Evolutionary conservation across 306 rosid genomes (phyloP).

Genomic region (Lagenaria siceraria): DNA sequence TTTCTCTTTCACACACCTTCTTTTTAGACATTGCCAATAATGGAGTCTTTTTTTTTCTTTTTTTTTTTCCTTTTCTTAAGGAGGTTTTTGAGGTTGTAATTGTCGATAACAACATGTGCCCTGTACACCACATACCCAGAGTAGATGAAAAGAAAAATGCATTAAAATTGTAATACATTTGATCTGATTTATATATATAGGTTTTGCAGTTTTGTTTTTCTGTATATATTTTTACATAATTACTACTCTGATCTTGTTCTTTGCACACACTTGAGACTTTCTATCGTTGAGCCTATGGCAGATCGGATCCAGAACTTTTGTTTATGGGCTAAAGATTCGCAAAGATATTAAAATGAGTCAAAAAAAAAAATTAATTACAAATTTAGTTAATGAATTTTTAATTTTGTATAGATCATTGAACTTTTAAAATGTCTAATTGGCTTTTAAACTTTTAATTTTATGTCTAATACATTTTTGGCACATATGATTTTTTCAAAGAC

Average conservation of each 20-base stretch:
- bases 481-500: too few relatives aligned
- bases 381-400: too few relatives aligned
- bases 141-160: neutral
- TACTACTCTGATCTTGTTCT: neutral
- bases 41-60: neutral
- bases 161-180: neutral
- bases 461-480: too few relatives aligned
- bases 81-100: neutral
- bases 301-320: too few relatives aligned
- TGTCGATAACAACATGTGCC: neutral
- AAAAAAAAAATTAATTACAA: too few relatives aligned
- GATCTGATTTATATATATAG: neutral
- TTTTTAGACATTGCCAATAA: neutral
- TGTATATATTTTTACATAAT: neutral
- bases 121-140: neutral
- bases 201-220: neutral
- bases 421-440: too few relatives aligned
- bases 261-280: neutral
- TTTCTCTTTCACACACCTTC: neutral
- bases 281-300: too few relatives aligned
- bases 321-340: too few relatives aligned
- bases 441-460: too few relatives aligned
- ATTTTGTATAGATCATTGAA: too few relatives aligned
- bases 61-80: neutral
- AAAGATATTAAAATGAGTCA: too few relatives aligned